These are phyloP conservation scores for Penicillium tannophilum DNA, from an alignment of 495 filamentous ascomycete genomes.

Conservation along the genomic window DNA sequence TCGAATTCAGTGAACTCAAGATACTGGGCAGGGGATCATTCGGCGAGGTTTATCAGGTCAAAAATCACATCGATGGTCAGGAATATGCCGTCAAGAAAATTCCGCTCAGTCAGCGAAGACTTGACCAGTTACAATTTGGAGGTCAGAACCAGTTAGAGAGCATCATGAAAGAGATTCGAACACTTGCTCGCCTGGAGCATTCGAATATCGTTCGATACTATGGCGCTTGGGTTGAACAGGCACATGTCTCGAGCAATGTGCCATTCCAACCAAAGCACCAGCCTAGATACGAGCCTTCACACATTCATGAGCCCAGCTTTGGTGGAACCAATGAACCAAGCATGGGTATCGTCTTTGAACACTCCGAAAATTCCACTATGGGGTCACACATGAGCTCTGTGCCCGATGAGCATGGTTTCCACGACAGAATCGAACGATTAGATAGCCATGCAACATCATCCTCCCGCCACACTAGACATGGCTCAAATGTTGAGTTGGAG, in stretches of 20 bases:
- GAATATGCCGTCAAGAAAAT: slow-evolving; percentile 59
- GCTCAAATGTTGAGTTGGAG: slow-evolving; percentile 31
- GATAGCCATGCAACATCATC: slow-evolving; percentile 29
- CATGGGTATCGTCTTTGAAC: slow-evolving; percentile 47
- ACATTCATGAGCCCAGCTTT: slow-evolving; percentile 9
- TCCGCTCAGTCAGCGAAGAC: slow-evolving; percentile 47
- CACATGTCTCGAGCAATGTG: slow-evolving; percentile 28
- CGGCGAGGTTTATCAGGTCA: slow-evolving; percentile 55
- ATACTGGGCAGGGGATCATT: slow-evolving; percentile 55
- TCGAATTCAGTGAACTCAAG: slow-evolving; percentile 45
- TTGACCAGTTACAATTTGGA: slow-evolving; percentile 49
- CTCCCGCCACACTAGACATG: slow-evolving; percentile 36
- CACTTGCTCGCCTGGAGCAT: slow-evolving; percentile 56
- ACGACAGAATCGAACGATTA: slow-evolving; percentile 24
- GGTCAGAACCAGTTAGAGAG: slow-evolving; percentile 49
- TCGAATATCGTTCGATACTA: slow-evolving; percentile 58
- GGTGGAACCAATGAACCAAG: slow-evolving; percentile 23
- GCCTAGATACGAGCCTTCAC: slow-evolving; percentile 22
- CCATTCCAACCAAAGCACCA: slow-evolving; percentile 21
- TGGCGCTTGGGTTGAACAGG: slow-evolving; percentile 54
- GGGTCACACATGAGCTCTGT: slow-evolving; percentile 24
- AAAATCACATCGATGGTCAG: slow-evolving; percentile 53
- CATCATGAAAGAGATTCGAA: slow-evolving; percentile 57
- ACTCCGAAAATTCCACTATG: slow-evolving; percentile 28
- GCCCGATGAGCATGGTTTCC: slow-evolving; percentile 26